Conservation (phyloP, 495 filamentous ascomycete species). For the Tuber brumale region DNA sequence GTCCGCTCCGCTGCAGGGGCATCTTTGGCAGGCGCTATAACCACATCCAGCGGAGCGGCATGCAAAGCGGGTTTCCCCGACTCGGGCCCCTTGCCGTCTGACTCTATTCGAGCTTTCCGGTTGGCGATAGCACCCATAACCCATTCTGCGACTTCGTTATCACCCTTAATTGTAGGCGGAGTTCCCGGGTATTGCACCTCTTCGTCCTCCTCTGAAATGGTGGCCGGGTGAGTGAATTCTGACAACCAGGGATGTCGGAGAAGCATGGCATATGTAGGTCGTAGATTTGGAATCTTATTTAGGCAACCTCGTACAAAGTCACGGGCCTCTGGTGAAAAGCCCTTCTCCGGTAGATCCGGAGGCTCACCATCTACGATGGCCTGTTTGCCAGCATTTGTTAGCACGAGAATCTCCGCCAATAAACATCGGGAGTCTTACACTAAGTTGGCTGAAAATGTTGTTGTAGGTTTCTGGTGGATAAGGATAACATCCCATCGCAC, state of each 20-base stretch:
- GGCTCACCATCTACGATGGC: slow-evolving; percentile 96
- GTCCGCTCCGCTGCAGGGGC: not conserved
- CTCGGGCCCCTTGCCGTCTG: slow-evolving; percentile 45
- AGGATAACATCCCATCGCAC: slow-evolving; percentile 88
- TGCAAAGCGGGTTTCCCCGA: slow-evolving; percentile 65
- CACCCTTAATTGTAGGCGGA: slow-evolving; percentile 47
- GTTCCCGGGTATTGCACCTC: slow-evolving; percentile 34
- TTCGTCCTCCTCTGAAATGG: slow-evolving; percentile 69
- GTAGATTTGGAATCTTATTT: slow-evolving; percentile 83
- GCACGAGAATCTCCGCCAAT: not conserved
- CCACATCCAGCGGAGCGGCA: slow-evolving; percentile 63
- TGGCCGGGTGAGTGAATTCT: slow-evolving; percentile 70
- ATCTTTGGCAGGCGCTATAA: slow-evolving; percentile 38
- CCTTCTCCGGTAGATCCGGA: slow-evolving; percentile 69
- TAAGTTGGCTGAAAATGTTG: slow-evolving; percentile 96
- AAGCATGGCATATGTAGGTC: slow-evolving; percentile 83
- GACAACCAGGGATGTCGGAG: slow-evolving; percentile 83
- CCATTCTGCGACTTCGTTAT: slow-evolving; percentile 79
- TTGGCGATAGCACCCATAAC: slow-evolving; percentile 64
- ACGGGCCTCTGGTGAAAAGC: slow-evolving; percentile 70
- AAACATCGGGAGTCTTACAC: slow-evolving; percentile 56
- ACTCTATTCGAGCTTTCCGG: slow-evolving; percentile 50
- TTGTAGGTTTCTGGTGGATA: slow-evolving; percentile 98
- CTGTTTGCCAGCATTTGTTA: slow-evolving; percentile 47
- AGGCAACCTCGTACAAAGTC: slow-evolving; percentile 86